Conservation (phyloP, 1,139 yeast genomes). For the Lodderomyces jiufengensis region DNA sequence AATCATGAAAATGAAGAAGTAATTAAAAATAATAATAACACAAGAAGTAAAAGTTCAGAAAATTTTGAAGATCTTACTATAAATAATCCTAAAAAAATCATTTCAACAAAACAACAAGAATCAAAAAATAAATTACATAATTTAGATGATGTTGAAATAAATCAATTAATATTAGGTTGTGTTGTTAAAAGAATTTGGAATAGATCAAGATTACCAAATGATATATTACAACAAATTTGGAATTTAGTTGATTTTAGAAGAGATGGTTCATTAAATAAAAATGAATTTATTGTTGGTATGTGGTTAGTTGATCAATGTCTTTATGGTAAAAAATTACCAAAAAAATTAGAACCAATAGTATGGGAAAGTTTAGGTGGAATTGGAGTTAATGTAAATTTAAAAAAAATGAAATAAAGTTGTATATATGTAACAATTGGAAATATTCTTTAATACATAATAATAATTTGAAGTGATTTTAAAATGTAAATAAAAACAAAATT, state of each 20-base stretch:
- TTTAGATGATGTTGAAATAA: constrained; percentile 27
- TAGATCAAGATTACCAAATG: constrained; percentile 67
- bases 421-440: too few relatives aligned
- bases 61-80: too few relatives aligned
- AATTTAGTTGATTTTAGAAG: constrained; percentile 69
- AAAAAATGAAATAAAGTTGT: constrained; percentile 24
- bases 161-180: constrained; percentile 53
- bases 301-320: constrained; percentile 94
- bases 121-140: constrained; percentile 26
- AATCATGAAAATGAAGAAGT: background rate
- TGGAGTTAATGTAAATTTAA: constrained; percentile 39
- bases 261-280: constrained; percentile 76
- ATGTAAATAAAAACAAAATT: too few relatives aligned
- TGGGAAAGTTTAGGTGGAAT: constrained; percentile 65
- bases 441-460: too few relatives aligned
- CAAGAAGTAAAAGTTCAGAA: too few relatives aligned
- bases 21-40: background rate
- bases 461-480: too few relatives aligned
- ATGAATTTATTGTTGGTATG: constrained; percentile 87
- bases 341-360: constrained; percentile 50
- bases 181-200: constrained; percentile 80
- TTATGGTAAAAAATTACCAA: constrained; percentile 89
- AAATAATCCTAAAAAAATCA: too few relatives aligned
- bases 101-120: background rate
- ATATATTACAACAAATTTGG: constrained; percentile 68